phyloP scores from a whole-genome alignment of 192 early-diverging fungal species.

The Powellomyces hirtus region DNA sequence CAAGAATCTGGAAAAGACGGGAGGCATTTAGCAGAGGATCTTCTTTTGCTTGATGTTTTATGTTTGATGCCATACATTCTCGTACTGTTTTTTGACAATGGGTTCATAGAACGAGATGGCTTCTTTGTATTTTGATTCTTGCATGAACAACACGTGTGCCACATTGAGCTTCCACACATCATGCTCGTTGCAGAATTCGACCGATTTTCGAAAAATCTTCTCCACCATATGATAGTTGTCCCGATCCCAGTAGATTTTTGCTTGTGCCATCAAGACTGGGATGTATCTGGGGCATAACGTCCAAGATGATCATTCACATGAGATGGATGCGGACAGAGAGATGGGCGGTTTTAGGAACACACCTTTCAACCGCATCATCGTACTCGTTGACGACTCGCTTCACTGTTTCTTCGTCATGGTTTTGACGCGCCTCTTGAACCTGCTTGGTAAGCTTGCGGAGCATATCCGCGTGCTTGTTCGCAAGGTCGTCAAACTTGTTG shows the following conservation, averaged over 20 bases:
- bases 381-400: conserved; percentile 58
- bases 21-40: neutral
- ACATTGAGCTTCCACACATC: conserved; percentile 69
- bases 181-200: conserved; percentile 69
- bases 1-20: conserved; percentile 42
- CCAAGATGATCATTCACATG: too few relatives aligned
- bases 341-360: neutral
- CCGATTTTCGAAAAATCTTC: conserved; percentile 60
- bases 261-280: conserved; percentile 64
- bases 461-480: conserved; percentile 52
- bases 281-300: conserved; percentile 46
- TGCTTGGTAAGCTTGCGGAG: conserved; percentile 58
- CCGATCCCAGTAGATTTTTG: conserved; percentile 66
- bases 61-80: conserved; percentile 41
- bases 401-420: conserved; percentile 59
- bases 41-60: neutral
- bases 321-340: too few relatives aligned
- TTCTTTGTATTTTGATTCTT: conserved; percentile 67
- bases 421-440: conserved; percentile 58
- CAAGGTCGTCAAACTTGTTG: conserved; percentile 61
- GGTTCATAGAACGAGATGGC: conserved; percentile 68
- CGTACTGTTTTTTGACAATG: conserved; percentile 61
- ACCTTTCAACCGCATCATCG: conserved; percentile 58
- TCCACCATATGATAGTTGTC: conserved; percentile 64
- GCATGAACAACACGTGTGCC: conserved; percentile 67